Evolutionary conservation across 1,284 basidiomycete species (phyloP).

Genomic region (Pseudozyma thailandica): DNA sequence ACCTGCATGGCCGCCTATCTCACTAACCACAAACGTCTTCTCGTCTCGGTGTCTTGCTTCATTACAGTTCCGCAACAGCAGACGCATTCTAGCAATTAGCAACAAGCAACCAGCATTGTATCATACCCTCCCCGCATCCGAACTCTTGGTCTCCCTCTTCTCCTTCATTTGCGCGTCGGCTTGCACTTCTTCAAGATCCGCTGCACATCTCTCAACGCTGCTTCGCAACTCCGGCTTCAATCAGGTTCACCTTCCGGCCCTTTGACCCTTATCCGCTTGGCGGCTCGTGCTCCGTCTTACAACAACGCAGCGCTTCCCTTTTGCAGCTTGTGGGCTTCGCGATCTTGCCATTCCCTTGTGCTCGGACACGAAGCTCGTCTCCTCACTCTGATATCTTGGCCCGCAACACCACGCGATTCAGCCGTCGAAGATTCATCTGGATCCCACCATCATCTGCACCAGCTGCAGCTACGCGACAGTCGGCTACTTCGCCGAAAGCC

Average conservation of each 20-base stretch:
- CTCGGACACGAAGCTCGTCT: too few relatives aligned
- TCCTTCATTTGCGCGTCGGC: conserved; percentile 5
- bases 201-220: not conserved
- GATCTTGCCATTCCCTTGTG: not conserved
- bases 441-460: conserved; percentile 7
- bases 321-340: conserved; percentile 7
- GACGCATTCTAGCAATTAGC: conserved; percentile 8
- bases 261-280: not conserved
- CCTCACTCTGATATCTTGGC: conserved; percentile 2
- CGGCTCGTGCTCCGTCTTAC: too few relatives aligned
- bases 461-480: conserved; percentile 18
- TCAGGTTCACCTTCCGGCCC: not conserved
- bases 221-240: not conserved
- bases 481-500: conserved; percentile 9
- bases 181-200: not conserved
- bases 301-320: not conserved
- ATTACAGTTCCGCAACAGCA: conserved; percentile 1
- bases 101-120: conserved; percentile 16
- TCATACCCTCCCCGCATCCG: conserved; percentile 5
- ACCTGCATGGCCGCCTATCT: too few relatives aligned
- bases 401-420: conserved; percentile 15
- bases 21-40: too few relatives aligned
- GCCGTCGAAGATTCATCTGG: conserved; percentile 13
- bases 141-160: not conserved
- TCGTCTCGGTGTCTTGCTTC: not conserved